These are phyloP conservation scores for Paraphoma sp. DNA, from an alignment of 2,329 filamentous ascomycete species.

Conservation along the genomic window DNA sequence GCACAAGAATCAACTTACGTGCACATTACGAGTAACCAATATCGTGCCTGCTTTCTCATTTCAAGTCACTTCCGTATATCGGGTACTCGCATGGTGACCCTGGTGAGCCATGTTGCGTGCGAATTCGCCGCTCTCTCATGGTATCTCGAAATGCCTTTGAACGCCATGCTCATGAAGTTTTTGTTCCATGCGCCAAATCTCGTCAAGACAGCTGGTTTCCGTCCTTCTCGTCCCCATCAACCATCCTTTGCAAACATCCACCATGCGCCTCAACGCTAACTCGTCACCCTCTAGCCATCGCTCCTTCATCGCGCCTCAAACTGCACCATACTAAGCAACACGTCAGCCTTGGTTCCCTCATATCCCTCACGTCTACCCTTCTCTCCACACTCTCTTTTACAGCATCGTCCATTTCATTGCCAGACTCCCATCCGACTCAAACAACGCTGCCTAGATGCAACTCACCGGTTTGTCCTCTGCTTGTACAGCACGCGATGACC, in stretches of 20 bases:
- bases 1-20: not conserved
- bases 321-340: slow-evolving; percentile 78
- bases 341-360: slow-evolving; percentile 18
- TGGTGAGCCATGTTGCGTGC: not conserved
- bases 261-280: not conserved
- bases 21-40: not conserved
- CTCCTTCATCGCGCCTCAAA: slow-evolving; percentile 82
- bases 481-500: slow-evolving; percentile 97
- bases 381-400: not conserved
- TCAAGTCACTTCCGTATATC: not conserved
- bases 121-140: not conserved
- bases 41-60: not conserved
- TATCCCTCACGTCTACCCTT: not conserved
- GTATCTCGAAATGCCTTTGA: not conserved
- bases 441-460: slow-evolving; percentile 13
- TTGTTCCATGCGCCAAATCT: not conserved
- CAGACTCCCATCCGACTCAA: not conserved
- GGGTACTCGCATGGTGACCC: too few species aligned
- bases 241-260: too few species aligned
- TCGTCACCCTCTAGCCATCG: not conserved
- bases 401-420: not conserved
- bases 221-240: too few species aligned
- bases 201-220: too few species aligned
- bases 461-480: slow-evolving; percentile 94
- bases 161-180: not conserved